These are phyloP conservation scores for Kluyveromyces aestuarii DNA, from an alignment of 805 yeast genomes.

Conservation along the genomic window DNA sequence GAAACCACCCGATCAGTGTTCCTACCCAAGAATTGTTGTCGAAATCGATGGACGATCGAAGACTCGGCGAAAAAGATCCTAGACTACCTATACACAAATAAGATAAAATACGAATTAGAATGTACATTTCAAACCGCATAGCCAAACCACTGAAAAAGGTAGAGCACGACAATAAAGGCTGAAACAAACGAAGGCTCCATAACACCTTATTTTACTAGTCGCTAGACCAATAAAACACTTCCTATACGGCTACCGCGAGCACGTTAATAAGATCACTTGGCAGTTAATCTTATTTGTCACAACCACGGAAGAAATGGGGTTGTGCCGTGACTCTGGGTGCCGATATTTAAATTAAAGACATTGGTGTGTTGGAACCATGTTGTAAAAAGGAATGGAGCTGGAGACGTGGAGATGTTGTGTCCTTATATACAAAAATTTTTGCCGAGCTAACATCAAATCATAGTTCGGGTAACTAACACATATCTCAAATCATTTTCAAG, in stretches of 20 bases:
- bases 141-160: conserved; percentile 32
- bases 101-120: conserved; percentile 6
- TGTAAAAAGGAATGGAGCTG: too few species aligned
- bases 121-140: conserved; percentile 76
- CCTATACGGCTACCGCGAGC: conserved; percentile 93
- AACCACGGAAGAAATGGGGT: conserved; percentile 8
- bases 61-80: too few species aligned
- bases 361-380: conserved; percentile 21
- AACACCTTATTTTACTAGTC: conserved; percentile 27
- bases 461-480: background rate
- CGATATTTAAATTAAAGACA: conserved; percentile 38
- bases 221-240: conserved; percentile 25
- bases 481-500: background rate
- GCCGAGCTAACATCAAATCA: background rate
- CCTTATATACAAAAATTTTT: background rate
- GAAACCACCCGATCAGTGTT: too few species aligned
- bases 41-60: too few species aligned
- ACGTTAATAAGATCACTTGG: conserved; percentile 40
- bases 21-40: too few species aligned
- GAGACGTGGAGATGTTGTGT: background rate
- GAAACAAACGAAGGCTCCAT: conserved; percentile 47
- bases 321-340: conserved; percentile 66
- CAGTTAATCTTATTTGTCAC: conserved; percentile 9
- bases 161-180: conserved; percentile 35
- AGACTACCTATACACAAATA: too few species aligned